These are phyloP conservation scores for Alternaria alternata DNA, from an alignment of 2,329 filamentous ascomycete species.

Conservation along the genomic window DNA sequence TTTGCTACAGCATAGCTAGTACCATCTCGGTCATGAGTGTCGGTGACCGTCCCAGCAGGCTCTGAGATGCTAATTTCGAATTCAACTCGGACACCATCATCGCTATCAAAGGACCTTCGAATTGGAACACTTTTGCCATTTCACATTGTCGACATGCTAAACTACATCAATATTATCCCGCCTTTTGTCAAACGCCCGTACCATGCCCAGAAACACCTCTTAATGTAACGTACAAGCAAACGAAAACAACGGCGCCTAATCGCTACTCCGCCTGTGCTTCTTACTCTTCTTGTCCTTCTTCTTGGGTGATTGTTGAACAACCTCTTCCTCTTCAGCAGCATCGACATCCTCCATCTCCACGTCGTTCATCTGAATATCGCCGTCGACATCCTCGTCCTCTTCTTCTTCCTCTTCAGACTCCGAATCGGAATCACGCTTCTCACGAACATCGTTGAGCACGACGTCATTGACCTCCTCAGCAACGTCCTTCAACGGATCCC, in stretches of 20 bases:
- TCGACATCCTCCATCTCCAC: constrained; percentile 17
- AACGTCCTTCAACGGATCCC: constrained; percentile 38
- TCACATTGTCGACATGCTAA: constrained; percentile 4
- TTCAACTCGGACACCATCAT: neutral
- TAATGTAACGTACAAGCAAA: constrained; percentile 4
- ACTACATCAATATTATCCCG: constrained; percentile 6
- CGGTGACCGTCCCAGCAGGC: neutral
- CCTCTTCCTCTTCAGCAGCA: constrained; percentile 4
- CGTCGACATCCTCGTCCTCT: constrained; percentile 14
- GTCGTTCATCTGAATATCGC: constrained; percentile 25
- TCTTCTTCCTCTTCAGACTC: constrained; percentile 23
- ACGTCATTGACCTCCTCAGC: constrained; percentile 18
- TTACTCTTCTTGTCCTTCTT: constrained; percentile 18
- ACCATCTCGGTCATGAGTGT: neutral
- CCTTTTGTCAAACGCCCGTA: constrained; percentile 11
- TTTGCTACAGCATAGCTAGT: neutral
- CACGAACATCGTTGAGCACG: constrained; percentile 17
- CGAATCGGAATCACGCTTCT: constrained; percentile 16
- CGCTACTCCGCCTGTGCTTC: constrained; percentile 14
- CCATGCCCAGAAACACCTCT: constrained; percentile 10
- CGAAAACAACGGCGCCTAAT: neutral
- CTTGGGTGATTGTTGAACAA: constrained; percentile 6
- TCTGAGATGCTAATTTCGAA: neutral
- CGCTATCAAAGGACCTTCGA: neutral
- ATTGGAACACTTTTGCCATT: constrained; percentile 1